Conservation (phyloP, 345 rosid species). For the Leavenworthia alabamica region DNA sequence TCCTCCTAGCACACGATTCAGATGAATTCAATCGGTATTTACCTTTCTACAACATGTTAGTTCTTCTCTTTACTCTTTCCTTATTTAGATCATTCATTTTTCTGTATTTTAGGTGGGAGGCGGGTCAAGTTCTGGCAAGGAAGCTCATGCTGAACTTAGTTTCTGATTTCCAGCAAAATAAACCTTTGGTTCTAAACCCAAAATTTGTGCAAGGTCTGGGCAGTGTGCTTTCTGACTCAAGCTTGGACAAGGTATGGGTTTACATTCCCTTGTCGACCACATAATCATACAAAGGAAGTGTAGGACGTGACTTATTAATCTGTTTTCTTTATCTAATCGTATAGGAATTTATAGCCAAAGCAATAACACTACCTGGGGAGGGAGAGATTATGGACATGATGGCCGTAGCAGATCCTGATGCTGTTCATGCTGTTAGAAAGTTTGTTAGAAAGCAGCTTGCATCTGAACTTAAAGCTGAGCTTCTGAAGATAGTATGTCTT, state of each 20-base stretch:
- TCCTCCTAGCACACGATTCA: constrained; percentile 92
- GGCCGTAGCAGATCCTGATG: constrained; percentile 97
- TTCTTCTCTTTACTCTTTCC: background rate
- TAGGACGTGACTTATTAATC: background rate
- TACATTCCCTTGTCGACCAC: background rate
- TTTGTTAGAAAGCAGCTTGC: constrained; percentile 90
- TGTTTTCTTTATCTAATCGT: constrained; percentile 3
- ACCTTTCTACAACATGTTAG: constrained; percentile 10
- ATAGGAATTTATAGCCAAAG: constrained; percentile 90
- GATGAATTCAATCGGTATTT: constrained; percentile 94
- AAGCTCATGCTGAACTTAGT: constrained; percentile 88
- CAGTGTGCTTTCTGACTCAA: constrained; percentile 61
- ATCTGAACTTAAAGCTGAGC: constrained; percentile 68
- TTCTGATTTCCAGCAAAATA: constrained; percentile 67
- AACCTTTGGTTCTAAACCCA: constrained; percentile 60
- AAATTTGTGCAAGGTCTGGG: constrained; percentile 69
- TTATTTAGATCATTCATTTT: background rate
- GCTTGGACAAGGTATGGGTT: constrained; percentile 68
- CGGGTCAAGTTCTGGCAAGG: constrained; percentile 88
- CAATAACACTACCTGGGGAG: constrained; percentile 84
- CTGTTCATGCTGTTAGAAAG: constrained; percentile 84
- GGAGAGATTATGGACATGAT: constrained; percentile 99
- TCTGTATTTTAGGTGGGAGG: constrained; percentile 75
- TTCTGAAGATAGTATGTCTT: constrained; percentile 54
- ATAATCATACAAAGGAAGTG: background rate